phyloP scores from a whole-genome alignment of 1,139 yeast genomes.

The Hyphopichia wangnamkhiaoensis region DNA sequence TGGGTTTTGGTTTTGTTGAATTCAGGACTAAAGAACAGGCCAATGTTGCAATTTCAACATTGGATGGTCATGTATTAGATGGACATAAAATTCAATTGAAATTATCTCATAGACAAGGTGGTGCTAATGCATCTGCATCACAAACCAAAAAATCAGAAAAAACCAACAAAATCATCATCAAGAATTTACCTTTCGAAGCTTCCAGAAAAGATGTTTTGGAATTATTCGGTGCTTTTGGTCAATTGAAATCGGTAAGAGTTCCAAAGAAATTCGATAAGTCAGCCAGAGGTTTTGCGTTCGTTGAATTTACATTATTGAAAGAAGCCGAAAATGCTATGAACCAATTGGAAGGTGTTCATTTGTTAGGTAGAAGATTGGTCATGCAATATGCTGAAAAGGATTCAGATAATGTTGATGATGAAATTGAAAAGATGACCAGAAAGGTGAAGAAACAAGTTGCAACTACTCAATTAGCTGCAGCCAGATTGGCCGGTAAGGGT shows the following conservation, averaged over 20 bases:
- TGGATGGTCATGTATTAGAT: conserved; percentile 80
- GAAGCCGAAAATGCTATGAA: conserved; percentile 97
- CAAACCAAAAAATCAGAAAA: conserved; percentile 39
- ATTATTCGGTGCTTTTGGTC: conserved; percentile 91
- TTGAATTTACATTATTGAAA: conserved; percentile 82
- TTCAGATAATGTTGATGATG: conserved; percentile 81
- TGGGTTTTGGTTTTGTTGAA: conserved; percentile 97
- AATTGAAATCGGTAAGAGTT: conserved; percentile 89
- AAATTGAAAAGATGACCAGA: conserved; percentile 84
- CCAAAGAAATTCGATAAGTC: conserved; percentile 95
- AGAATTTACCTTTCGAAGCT: conserved; percentile 97
- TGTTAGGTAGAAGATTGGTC: conserved; percentile 93
- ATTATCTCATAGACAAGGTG: conserved; percentile 72
- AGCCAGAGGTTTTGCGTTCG: conserved; percentile 97
- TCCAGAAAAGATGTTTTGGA: conserved; percentile 88
- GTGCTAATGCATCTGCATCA: conserved; percentile 19
- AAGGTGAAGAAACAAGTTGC: conserved; percentile 81
- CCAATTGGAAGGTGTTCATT: conserved; percentile 92
- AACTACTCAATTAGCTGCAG: conserved; percentile 72
- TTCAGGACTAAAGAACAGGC: conserved; percentile 81
- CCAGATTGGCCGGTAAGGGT: conserved; percentile 73
- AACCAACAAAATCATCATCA: conserved; percentile 80
- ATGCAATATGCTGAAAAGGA: conserved; percentile 90
- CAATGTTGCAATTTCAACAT: conserved; percentile 63
- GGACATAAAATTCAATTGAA: conserved; percentile 91